A percentile compares a stretch with the other conserved stretches of the same genome.
Conservation (phyloP, 768 basidiomycete species). For the Sistotremastrum suecicum region DNA sequence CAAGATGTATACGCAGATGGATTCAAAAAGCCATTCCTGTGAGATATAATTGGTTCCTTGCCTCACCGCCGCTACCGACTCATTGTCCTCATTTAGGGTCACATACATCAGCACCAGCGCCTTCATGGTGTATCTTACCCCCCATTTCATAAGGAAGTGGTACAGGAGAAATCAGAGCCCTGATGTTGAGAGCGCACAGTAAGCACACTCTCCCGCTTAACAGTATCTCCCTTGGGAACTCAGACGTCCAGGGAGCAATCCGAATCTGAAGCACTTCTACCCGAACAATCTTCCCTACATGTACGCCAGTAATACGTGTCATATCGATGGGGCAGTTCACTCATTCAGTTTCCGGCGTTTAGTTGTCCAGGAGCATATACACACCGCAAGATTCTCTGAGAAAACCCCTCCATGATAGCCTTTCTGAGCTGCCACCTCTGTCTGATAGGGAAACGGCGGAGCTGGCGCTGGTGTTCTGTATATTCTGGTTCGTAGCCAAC, state of each 20-base stretch:
- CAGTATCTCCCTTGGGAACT: too few species aligned
- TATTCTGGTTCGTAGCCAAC: constrained; percentile 91
- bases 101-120: constrained; percentile 87
- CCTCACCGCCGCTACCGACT: constrained; percentile 1
- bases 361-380: background rate
- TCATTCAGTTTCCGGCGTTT: too few species aligned
- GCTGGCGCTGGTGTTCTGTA: constrained; percentile 69
- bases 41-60: constrained; percentile 11
- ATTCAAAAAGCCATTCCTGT: constrained; percentile 87
- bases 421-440: constrained; percentile 24
- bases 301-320: background rate
- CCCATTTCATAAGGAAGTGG: constrained; percentile 29
- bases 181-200: constrained; percentile 10
- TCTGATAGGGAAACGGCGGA: constrained; percentile 57
- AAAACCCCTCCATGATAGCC: too few species aligned
- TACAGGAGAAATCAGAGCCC: constrained; percentile 11
- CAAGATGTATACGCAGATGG: constrained; percentile 52
- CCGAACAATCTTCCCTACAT: background rate
- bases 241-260: background rate
- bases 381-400: too few species aligned
- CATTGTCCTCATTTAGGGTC: constrained; percentile 30
- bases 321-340: too few species aligned
- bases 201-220: background rate
- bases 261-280: background rate
- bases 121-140: constrained; percentile 74